Percentiles rank a stretch among this genome's conserved stretches.
Evolutionary conservation across 495 filamentous ascomycete species (phyloP).

Genomic region (Neurospora africana): DNA sequence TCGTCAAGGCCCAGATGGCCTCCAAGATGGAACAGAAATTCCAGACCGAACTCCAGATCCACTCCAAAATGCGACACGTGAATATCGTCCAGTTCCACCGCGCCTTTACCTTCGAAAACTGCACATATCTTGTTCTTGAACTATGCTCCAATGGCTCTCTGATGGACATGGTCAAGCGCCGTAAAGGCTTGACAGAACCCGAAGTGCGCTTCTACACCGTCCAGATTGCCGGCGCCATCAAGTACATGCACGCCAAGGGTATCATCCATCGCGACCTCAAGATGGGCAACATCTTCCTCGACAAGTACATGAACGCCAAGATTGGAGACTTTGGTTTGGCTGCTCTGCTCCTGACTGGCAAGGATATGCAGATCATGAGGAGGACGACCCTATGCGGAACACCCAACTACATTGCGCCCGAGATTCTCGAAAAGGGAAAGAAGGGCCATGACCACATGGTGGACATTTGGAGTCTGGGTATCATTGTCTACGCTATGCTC

Average conservation of each 20-base stretch:
- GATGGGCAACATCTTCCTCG: conserved; percentile 95
- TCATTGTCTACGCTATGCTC: conserved; percentile 92
- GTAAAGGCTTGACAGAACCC: conserved; percentile 76
- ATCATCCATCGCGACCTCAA: conserved; percentile 97
- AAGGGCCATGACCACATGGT: conserved; percentile 83
- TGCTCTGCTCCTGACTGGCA: conserved; percentile 78
- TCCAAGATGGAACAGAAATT: conserved; percentile 88
- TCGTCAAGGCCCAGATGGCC: conserved; percentile 80
- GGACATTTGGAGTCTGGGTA: conserved; percentile 93
- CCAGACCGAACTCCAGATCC: conserved; percentile 93
- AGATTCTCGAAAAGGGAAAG: conserved; percentile 78
- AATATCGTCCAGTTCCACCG: conserved; percentile 93
- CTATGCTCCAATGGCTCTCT: conserved; percentile 94
- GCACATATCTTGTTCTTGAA: conserved; percentile 90
- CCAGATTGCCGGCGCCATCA: conserved; percentile 90
- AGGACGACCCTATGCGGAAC: conserved; percentile 93
- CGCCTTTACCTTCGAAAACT: conserved; percentile 79
- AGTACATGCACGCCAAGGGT: conserved; percentile 89
- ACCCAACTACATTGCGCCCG: conserved; percentile 96
- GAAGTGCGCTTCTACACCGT: conserved; percentile 88
- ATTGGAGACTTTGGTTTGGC: conserved; percentile 96
- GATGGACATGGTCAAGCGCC: conserved; percentile 91
- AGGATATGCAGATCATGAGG: conserved; percentile 62
- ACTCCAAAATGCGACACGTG: conserved; percentile 90
- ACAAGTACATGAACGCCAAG: conserved; percentile 94